These are phyloP conservation scores for Tulasnella sp. DNA, from an alignment of 768 basidiomycete species.

Conservation along the genomic window DNA sequence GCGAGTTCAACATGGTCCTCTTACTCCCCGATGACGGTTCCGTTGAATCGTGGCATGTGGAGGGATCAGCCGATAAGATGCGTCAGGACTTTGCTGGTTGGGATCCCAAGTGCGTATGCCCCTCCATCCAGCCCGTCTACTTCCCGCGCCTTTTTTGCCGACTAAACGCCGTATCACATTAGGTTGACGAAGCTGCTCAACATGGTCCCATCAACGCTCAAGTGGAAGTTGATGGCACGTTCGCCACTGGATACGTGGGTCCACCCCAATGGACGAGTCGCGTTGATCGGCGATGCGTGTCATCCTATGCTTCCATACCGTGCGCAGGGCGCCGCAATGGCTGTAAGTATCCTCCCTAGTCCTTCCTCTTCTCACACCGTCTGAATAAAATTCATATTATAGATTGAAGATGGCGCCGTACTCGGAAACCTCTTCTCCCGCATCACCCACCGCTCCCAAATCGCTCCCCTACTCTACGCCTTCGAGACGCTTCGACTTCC, in stretches of 20 bases:
- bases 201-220: conserved; percentile 37
- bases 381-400: neutral
- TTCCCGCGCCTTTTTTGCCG: neutral
- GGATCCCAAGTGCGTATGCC: conserved; percentile 30
- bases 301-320: conserved; percentile 51
- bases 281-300: conserved; percentile 44
- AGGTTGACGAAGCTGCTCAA: conserved; percentile 36
- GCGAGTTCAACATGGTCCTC: conserved; percentile 18
- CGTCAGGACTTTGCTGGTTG: conserved; percentile 37
- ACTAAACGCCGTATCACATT: neutral
- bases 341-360: conserved; percentile 21
- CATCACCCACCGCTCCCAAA: conserved; percentile 34
- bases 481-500: conserved; percentile 43
- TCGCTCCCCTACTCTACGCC: conserved; percentile 37
- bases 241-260: conserved; percentile 41
- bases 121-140: neutral
- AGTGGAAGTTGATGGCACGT: conserved; percentile 42
- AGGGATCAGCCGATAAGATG: conserved; percentile 39
- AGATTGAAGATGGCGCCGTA: conserved; percentile 37
- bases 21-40: conserved; percentile 18
- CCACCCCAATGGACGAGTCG: conserved; percentile 35
- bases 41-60: conserved; percentile 34
- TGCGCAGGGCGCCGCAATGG: conserved; percentile 44
- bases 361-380: neutral
- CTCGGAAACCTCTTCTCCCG: conserved; percentile 44